These are phyloP conservation scores for Sanguinoderma infundibulare DNA, from an alignment of 1,284 basidiomycete genomes.

Conservation along the genomic window DNA sequence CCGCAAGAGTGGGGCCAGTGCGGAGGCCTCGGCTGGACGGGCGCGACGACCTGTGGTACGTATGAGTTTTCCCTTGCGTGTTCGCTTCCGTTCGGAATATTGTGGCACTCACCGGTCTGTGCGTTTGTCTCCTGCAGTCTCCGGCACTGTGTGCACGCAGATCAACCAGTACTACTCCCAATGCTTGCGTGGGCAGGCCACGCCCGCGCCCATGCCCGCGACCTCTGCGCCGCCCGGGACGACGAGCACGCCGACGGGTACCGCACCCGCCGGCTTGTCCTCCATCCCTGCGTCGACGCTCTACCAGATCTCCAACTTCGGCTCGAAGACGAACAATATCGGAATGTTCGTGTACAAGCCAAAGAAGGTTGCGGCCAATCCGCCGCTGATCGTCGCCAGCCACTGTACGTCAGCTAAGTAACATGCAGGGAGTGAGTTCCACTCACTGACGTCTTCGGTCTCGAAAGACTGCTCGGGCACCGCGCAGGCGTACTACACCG, in stretches of 20 bases:
- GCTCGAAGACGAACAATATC: slow-evolving; percentile 55
- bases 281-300: slow-evolving; percentile 26
- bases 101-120: slow-evolving; percentile 30
- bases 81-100: slow-evolving; percentile 5
- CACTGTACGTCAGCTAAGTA: slow-evolving; percentile 41
- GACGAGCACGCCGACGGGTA: neutral
- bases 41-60: slow-evolving; percentile 44
- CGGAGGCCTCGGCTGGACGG: slow-evolving; percentile 41
- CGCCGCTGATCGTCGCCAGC: slow-evolving; percentile 48
- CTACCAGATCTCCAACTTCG: slow-evolving; percentile 40
- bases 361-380: slow-evolving; percentile 41
- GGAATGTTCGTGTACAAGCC: slow-evolving; percentile 54
- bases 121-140: slow-evolving; percentile 35
- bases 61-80: neutral
- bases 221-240: neutral
- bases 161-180: slow-evolving; percentile 39
- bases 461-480: slow-evolving; percentile 48
- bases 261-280: slow-evolving; percentile 6
- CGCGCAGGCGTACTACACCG: slow-evolving; percentile 54
- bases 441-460: neutral
- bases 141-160: slow-evolving; percentile 33
- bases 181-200: slow-evolving; percentile 32
- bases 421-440: neutral
- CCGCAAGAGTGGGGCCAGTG: slow-evolving; percentile 40
- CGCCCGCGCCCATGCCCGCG: slow-evolving; percentile 1